Percentiles rank a stretch among this genome's conserved stretches.
phyloP scores from a whole-genome alignment of 345 rosid genomes.

The Geranium rotundifolium region DNA sequence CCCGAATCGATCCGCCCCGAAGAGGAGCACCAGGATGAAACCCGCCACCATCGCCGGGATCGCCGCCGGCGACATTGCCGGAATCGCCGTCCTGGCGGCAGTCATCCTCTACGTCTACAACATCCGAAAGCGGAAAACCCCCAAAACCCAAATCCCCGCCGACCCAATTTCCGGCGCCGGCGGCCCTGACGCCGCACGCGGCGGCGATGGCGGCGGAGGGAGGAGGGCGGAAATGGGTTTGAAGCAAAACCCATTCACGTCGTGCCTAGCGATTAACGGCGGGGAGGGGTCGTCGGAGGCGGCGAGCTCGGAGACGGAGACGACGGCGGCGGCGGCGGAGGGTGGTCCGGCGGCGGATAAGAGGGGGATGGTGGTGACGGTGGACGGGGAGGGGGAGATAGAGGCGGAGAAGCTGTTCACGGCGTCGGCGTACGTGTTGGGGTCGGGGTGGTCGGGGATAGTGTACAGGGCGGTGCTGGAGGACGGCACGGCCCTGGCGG shows the following conservation, averaged over 20 bases:
- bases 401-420: slow-evolving; percentile 63
- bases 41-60: slow-evolving; percentile 62
- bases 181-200: background rate
- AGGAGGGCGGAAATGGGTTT: background rate
- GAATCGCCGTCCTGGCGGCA: slow-evolving; percentile 44
- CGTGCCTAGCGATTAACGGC: slow-evolving; percentile 40
- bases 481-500: slow-evolving; percentile 60
- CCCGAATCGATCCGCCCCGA: slow-evolving; percentile 10
- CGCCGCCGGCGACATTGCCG: slow-evolving; percentile 50
- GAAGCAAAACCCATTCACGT: background rate
- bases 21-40: slow-evolving; percentile 35
- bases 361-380: slow-evolving; percentile 45
- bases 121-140: slow-evolving; percentile 34
- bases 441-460: slow-evolving; percentile 50
- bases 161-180: background rate
- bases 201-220: too few relatives aligned
- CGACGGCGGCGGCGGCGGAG: slow-evolving; percentile 40
- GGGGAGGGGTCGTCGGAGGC: slow-evolving; percentile 32
- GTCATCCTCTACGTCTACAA: slow-evolving; percentile 58
- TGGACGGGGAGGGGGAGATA: slow-evolving; percentile 60
- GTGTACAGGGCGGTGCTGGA: slow-evolving; percentile 79
- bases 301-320: slow-evolving; percentile 45
- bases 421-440: slow-evolving; percentile 75
- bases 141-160: background rate
- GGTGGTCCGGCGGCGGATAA: too few relatives aligned